Evolutionary conservation across 495 filamentous ascomycete species (phyloP), one percentile per base, ranked within the genome.

Genomic region (Trichoderma gamsii): DNA sequence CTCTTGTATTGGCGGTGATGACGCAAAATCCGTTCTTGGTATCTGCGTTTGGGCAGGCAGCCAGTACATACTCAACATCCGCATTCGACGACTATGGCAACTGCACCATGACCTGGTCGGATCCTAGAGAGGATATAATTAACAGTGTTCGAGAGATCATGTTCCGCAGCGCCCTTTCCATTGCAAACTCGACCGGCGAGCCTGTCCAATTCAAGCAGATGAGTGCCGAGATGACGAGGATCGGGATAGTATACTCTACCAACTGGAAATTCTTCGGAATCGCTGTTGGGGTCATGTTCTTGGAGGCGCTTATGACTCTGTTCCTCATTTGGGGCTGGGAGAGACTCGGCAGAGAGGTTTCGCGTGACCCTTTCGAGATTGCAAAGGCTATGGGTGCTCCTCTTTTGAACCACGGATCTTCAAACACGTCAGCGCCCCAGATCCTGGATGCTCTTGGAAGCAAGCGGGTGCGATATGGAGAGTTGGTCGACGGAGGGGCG

Each of bases 141-240:
- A 61, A 61, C 56, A 61, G n/a, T 25, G 16, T 61, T 11, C 56
- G 56, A 4, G 56, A 61, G 56, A 23, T 61, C 25, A 61, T 61
- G 56, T 61, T 61, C 56, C 56, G 56, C 56, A 61, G 56, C 56
- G 56, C 56, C 56, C 23, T 61, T 32, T 23, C 56, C 25, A 25
- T 61, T 29, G 56, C 56, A 18, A 61, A 27, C 13, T 32, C 23
- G 25, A 61, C 23, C 16, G 27, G 56, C 11, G 23, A 23, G 11
- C 23, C 27, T 13, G 16, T 61, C 23, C 8, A 32, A 25, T 32
- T 61, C 13, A 61, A 61, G 27, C 23, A 61, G 11, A 32, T 23
- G n/a, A 13, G 35, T 11, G 23, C 27, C 11, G 6, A 29, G 1
- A 6, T 29, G 12, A 61, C 56, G 25, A 61, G 56, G 9, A 9